These are phyloP conservation scores for Dendrocalamus sinicus DNA, from an alignment of 176 grass and related monocot species.

Conservation along the genomic window DNA sequence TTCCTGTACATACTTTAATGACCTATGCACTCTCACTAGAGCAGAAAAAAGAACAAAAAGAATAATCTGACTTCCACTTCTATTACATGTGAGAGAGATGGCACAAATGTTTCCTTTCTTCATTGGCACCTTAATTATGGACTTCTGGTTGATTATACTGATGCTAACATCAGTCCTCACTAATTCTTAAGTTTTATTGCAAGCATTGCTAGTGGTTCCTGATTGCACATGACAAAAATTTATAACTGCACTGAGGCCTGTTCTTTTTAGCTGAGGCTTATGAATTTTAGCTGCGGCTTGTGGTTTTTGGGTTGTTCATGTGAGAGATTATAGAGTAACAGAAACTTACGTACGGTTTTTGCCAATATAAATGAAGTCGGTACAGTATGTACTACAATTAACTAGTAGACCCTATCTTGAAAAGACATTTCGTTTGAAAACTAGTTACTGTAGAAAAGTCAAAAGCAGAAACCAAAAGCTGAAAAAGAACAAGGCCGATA, in stretches of 20 bases:
- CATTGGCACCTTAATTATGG: not conserved
- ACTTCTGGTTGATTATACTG: not conserved
- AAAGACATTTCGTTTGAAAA: no score
- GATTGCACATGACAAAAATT: not conserved
- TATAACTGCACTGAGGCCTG: not conserved
- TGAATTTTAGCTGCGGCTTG: no score
- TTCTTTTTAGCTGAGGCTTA: no score
- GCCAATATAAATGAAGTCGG: no score
- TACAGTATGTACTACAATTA: no score
- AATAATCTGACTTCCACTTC: not conserved
- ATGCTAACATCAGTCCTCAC: not conserved
- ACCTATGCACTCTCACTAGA: not conserved
- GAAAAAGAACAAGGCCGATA: not conserved
- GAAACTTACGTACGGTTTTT: no score
- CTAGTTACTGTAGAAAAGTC: no score
- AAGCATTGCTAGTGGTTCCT: slow-evolving; percentile 1
- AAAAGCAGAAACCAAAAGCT: no score
- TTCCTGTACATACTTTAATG: slow-evolving; percentile 11
- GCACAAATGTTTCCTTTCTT: not conserved
- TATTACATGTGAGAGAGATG: not conserved
- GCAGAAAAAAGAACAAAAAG: not conserved
- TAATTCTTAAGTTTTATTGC: not conserved
- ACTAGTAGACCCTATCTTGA: no score
- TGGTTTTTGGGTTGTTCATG: no score
- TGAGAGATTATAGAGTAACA: no score